Evolutionary conservation across 2,329 filamentous ascomycete species (phyloP), one percentile per base, ranked within the genome.

Genomic region (Aspergillus sp.): DNA sequence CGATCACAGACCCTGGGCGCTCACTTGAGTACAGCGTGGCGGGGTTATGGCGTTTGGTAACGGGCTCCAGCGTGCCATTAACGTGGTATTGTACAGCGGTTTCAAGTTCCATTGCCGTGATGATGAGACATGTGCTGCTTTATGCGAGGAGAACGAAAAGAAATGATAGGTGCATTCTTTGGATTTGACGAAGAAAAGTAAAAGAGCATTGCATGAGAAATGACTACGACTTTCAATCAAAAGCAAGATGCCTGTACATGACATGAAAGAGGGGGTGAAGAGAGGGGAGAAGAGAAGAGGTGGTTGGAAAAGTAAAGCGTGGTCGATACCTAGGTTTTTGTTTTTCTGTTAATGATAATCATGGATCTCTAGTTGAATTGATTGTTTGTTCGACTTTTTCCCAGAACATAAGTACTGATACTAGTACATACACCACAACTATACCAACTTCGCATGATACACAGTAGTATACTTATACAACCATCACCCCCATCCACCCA

Each of bases 221-320:
- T 61, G 66, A 69, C 64, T 62, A 67, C 64, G 67, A 67, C 61
- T 67, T 62, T 62, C 58, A 28, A 43, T 45, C 55, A 65, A 61
- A 60, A 67, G 60, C 57, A 59, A 60, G 39, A 55, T 66, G 62
- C 65, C 63, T 71, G 70, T 72, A 72, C 66, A 71, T 72, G 70
- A 69, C 56, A 66, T 63, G 63, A 60, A 54, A 60, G 55, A 62
- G 61, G 13, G 36, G 9, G 25, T 5, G 30, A 5, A 39, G 23
- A 28, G 17, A 52, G 23, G 5, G 7, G 17, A 13, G 2, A 43
- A 43, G 32, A 15, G 32, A 36, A 36, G 32, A 36, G 32, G 32
- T 36, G 41, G 41, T 19, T 45, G 49, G 30, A 55, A 55, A 55
- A 55, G 53, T 45, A 56, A 60, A 53, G 58, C 45, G 66, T 70